phyloP scores from a whole-genome alignment of 805 yeast genomes.

The Metschnikowia borealis region DNA sequence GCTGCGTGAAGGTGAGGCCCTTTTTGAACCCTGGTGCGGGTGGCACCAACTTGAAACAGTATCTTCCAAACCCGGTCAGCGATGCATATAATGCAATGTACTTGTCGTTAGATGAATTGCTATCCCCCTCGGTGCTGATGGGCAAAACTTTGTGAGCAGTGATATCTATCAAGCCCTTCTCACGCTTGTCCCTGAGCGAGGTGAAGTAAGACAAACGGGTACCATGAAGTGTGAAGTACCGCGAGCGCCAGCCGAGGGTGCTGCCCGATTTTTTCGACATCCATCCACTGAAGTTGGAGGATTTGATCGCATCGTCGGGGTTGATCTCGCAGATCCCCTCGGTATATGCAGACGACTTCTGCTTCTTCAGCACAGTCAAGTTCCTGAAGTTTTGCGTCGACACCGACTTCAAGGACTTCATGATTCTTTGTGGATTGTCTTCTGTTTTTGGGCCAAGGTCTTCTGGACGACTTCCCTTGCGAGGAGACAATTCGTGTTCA shows the following conservation, averaged over 20 bases:
- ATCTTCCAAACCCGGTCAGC: conserved; percentile 89
- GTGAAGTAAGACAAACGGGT: conserved; percentile 88
- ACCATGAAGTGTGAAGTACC: conserved; percentile 85
- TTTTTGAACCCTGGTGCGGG: conserved; percentile 97
- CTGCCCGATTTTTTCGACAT: conserved; percentile 86
- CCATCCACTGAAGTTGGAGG: conserved; percentile 87
- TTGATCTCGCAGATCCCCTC: conserved; percentile 81
- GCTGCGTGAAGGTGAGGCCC: conserved; percentile 94
- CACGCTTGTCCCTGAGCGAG: conserved; percentile 71
- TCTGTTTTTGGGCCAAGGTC: conserved; percentile 22
- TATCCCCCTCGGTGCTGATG: conserved; percentile 36
- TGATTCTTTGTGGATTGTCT: conserved; percentile 22
- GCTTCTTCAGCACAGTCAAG: conserved; percentile 47
- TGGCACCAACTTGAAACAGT: conserved; percentile 87
- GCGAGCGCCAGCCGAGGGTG: conserved; percentile 81
- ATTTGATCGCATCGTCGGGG: conserved; percentile 72
- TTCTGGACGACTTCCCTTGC: conserved; percentile 31
- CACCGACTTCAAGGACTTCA: conserved; percentile 51
- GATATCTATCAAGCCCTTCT: conserved; percentile 90
- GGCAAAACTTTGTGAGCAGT: conserved; percentile 92
- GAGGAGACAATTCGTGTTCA: conserved; percentile 33
- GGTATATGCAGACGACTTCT: conserved; percentile 71
- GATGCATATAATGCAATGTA: conserved; percentile 86
- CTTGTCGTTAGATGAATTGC: conserved; percentile 66
- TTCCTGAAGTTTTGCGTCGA: conserved; percentile 49